Base-by-base conservation (phyloP, 1,284 basidiomycete genomes). In the Tilletia indica region DNA sequence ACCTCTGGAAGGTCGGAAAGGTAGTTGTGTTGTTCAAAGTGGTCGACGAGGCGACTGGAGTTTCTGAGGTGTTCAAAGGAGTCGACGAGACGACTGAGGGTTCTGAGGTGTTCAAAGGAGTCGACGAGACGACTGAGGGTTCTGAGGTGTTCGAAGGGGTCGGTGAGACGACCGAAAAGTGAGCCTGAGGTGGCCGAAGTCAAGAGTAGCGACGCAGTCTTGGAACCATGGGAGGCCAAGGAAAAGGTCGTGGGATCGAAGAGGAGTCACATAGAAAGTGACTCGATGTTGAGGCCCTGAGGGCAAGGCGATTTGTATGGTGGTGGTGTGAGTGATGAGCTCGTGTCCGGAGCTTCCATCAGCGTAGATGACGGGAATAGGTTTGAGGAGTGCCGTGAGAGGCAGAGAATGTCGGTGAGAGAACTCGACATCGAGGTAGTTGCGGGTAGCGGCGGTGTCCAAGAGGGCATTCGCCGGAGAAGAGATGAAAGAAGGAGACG, bases 141-240 rank as follows among this genome's bases (percentile, higher is more conserved):
- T n/a, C n/a, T n/a, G n/a, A n/a, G n/a, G n/a, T n/a, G n/a, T n/a
- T 5, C 51, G 16, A 19, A 19, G 51, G 4, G 6, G 51, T 54
- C 51, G 51, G 51, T 6, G 51, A 54, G 25, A 19, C 19, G 51
- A 54, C 25, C 6, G 51, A 54, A 8, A 54, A 19, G 51, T 54
- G 25, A 54, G 51, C 51, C 19, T 4, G 19, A n/a, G 51, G 25
- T 6, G 12, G 34, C 34, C 21, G 58, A 61, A 61, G 34, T 61
- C 58, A 31, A 61, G 21, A 14, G 25, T 31, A 36, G 58, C 58
- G 11, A 12, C 14, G 58, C 25, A 25, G 14, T 38, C 25, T 8
- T 34, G 4, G 58, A 34, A 38, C 58, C 58, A 61, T 38, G 58
- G 31, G 58, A 61, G 58, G 58, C 58, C 58, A 19, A 61, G 34